A percentile compares a stretch with the other conserved stretches of the same genome.
These are phyloP conservation scores for Lasiosphaeria miniovina DNA, from an alignment of 495 filamentous ascomycete species.

Conservation along the genomic window DNA sequence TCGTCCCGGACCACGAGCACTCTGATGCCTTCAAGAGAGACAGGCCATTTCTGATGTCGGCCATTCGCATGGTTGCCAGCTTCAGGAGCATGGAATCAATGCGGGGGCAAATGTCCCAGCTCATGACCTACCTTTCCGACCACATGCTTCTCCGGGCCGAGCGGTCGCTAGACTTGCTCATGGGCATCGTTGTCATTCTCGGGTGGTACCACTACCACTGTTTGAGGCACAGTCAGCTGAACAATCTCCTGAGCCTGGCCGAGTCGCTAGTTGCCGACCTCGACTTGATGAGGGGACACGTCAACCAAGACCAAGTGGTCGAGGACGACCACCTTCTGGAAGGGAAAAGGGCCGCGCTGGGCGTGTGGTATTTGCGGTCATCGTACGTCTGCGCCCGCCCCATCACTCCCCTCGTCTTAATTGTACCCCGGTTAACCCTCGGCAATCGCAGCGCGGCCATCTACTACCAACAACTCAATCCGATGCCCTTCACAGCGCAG, in stretches of 20 bases:
- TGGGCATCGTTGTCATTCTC: constrained; percentile 46
- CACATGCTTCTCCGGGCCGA: constrained; percentile 46
- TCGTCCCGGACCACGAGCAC: constrained; percentile 26
- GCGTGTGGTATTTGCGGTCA: constrained; percentile 42
- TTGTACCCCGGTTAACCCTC: neutral
- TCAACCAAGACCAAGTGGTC: constrained; percentile 23
- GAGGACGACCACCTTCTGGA: constrained; percentile 25
- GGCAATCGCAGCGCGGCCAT: constrained; percentile 21
- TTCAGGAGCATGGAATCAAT: constrained; percentile 38
- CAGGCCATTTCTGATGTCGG: constrained; percentile 35
- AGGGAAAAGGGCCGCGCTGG: constrained; percentile 35
- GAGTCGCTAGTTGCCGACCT: constrained; percentile 45
- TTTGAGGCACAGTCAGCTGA: constrained; percentile 41
- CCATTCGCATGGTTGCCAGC: constrained; percentile 38
- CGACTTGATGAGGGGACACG: constrained; percentile 38
- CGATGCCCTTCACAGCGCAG: constrained; percentile 34
- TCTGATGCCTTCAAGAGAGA: constrained; percentile 21
- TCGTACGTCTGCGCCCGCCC: constrained; percentile 24
- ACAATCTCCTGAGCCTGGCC: constrained; percentile 45
- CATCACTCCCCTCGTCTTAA: neutral
- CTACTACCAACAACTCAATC: constrained; percentile 31
- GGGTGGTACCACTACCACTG: constrained; percentile 46
- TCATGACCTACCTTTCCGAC: constrained; percentile 40
- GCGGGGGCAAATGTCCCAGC: constrained; percentile 32
- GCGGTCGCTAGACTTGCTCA: constrained; percentile 47